Evolutionary conservation across 768 basidiomycete genomes (phyloP), one percentile per base, ranked within the genome.

Genomic region (Tylopilus plumbeoviolaceoides): DNA sequence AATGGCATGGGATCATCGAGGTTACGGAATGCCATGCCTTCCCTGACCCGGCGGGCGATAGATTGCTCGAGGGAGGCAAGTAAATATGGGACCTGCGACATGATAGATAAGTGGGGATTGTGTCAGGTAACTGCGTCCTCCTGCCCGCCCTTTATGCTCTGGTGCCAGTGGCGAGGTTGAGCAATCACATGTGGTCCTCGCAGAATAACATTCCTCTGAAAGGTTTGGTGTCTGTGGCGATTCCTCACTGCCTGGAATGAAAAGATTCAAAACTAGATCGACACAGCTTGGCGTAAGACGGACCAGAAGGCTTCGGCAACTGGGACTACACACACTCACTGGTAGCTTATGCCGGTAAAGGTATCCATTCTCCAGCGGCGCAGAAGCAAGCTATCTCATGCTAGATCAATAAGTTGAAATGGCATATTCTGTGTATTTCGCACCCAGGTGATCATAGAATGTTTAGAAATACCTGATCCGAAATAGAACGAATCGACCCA

Each of bases 1-100:
- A 59, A 47, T 5, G 62, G 59, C 40, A 59, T 59, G 3, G 57
- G 63, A 4, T 53, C 33, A 11, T 62, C 44, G 35, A 63, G 54
- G 31, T 7, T 5, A 27, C 59, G 51, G 42, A 47, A 7, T 7
- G 49, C 50, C 44, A 56, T 50, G 7, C 63, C 59, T 14, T 38
- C 21, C 36, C 14, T 55, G 12, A 23, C 27, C 28, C 59, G 51
- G 20, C 42, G 15, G 18, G 43, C 7, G 25, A 61, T 23, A n/a
- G 59, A 52, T 17, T 47, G 47, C 21, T 62, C 55, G 35, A 64
- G 63, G 21, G 53, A 51, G 21, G 40, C 20, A 41, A 53, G 47
- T 20, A 63, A 48, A 42, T 42, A 44, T 0, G 55, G 52, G 18
- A 25, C 11, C 3, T 27, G 61, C 7, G 55, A 42, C 61, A 62